These are phyloP conservation scores for Mycena galericulata DNA, from an alignment of 768 basidiomycete genomes.

Conservation along the genomic window DNA sequence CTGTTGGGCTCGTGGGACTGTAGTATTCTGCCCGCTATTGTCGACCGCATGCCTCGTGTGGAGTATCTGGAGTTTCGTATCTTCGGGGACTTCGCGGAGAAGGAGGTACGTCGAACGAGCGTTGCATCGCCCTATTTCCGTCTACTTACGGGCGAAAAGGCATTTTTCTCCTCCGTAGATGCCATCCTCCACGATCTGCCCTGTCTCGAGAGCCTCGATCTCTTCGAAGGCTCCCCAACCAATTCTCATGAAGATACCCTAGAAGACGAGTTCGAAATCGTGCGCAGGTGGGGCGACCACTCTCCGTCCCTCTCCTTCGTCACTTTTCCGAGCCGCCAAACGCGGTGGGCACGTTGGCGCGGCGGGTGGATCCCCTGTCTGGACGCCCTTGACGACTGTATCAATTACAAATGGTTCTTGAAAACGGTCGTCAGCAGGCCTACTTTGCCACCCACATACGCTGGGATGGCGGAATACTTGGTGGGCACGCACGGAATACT, in stretches of 20 bases:
- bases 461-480: too few relatives aligned
- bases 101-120: not conserved
- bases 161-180: not conserved
- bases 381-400: not conserved
- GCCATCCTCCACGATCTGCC: not conserved
- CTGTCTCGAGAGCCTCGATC: not conserved
- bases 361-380: conserved; percentile 8
- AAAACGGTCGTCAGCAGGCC: not conserved
- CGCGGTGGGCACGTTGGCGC: not conserved
- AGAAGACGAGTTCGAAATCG: conserved; percentile 1
- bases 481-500: too few relatives aligned
- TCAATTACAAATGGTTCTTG: too few relatives aligned
- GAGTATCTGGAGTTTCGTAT: not conserved
- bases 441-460: too few relatives aligned
- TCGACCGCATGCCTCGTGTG: not conserved
- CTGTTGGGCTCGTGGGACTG: conserved; percentile 6
- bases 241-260: not conserved
- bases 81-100: not conserved
- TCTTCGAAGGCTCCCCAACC: not conserved
- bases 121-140: too few relatives aligned
- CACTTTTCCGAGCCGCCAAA: conserved; percentile 1
- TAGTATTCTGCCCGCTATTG: not conserved
- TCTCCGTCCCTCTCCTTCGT: not conserved
- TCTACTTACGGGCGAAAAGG: not conserved
- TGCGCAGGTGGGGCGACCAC: conserved; percentile 1